Evolutionary conservation across 1,284 basidiomycete species (phyloP).

Genomic region (Trametes sp.): DNA sequence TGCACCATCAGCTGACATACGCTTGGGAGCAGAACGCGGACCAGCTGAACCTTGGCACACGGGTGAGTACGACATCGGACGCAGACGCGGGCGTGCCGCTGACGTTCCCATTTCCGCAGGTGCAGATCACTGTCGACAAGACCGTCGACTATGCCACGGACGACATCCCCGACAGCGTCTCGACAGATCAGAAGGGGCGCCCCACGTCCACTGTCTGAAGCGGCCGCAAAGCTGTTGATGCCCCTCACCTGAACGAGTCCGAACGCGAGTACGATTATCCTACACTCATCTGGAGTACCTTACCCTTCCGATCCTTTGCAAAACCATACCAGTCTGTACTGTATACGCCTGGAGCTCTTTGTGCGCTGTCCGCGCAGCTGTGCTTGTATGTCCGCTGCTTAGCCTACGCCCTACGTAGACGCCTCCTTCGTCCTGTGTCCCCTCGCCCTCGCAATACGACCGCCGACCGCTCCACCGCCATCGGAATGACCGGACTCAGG

Average conservation of each 20-base stretch:
- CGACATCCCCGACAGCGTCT: conserved; percentile 22
- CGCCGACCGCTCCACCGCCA: neutral
- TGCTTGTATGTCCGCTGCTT: neutral
- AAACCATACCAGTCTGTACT: neutral
- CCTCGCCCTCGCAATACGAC: too few relatives aligned
- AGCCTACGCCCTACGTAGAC: neutral
- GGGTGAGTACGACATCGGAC: conserved; percentile 21
- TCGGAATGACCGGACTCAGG: conserved; percentile 2
- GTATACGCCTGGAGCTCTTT: conserved; percentile 5
- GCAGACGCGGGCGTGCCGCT: conserved; percentile 11
- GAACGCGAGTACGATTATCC: neutral
- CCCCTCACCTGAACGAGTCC: neutral
- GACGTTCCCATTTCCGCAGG: conserved; percentile 21
- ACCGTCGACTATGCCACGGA: conserved; percentile 37
- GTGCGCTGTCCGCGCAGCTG: neutral
- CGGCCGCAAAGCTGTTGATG: neutral
- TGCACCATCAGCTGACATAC: conserved; percentile 22
- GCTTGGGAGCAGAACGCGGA: conserved; percentile 21
- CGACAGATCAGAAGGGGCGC: conserved; percentile 14
- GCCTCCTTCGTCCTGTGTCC: neutral
- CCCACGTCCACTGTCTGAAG: conserved; percentile 9
- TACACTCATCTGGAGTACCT: neutral
- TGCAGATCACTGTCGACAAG: conserved; percentile 41
- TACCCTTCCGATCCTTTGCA: conserved; percentile 11
- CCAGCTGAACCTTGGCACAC: conserved; percentile 28